Conservation (phyloP, 2,329 filamentous ascomycete species). For the Grosmannia huntii region DNA sequence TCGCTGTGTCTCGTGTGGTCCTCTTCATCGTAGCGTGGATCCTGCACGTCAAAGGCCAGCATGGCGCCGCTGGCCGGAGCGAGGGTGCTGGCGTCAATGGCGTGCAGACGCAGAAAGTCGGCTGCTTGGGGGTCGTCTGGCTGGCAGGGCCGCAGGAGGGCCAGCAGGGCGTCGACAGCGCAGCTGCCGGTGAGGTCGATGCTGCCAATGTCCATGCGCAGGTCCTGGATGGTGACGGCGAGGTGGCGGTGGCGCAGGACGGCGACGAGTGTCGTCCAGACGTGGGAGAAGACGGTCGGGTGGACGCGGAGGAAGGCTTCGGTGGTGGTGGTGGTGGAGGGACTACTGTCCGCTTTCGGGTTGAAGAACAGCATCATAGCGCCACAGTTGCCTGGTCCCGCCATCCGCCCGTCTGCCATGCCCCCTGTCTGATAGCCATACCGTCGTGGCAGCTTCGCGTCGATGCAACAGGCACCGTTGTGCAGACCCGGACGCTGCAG, state of each 20-base stretch:
- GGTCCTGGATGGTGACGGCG: conserved; percentile 50
- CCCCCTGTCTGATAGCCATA: conserved; percentile 9
- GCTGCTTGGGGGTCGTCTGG: conserved; percentile 26
- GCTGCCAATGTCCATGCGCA: conserved; percentile 54
- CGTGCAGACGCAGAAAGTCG: conserved; percentile 36
- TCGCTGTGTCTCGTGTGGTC: background rate
- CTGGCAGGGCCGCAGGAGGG: conserved; percentile 42
- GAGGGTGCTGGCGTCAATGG: conserved; percentile 52
- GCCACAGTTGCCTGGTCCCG: conserved; percentile 10
- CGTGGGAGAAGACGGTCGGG: conserved; percentile 62
- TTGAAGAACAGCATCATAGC: conserved; percentile 9
- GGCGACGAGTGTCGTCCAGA: conserved; percentile 50
- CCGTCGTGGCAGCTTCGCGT: conserved; percentile 9
- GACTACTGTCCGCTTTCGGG: background rate
- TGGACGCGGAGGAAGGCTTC: conserved; percentile 37
- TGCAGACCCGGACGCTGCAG: conserved; percentile 2
- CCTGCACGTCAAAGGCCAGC: conserved; percentile 59
- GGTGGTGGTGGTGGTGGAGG: background rate
- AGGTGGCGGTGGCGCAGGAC: conserved; percentile 47
- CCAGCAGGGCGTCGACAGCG: conserved; percentile 64
- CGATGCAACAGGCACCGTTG: conserved; percentile 5
- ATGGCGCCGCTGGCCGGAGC: conserved; percentile 57
- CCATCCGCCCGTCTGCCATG: background rate
- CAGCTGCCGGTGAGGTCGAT: conserved; percentile 51
- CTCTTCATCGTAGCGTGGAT: conserved; percentile 64